Conservation (phyloP, 257 asterid species). For the Scutellaria baicalensis region DNA sequence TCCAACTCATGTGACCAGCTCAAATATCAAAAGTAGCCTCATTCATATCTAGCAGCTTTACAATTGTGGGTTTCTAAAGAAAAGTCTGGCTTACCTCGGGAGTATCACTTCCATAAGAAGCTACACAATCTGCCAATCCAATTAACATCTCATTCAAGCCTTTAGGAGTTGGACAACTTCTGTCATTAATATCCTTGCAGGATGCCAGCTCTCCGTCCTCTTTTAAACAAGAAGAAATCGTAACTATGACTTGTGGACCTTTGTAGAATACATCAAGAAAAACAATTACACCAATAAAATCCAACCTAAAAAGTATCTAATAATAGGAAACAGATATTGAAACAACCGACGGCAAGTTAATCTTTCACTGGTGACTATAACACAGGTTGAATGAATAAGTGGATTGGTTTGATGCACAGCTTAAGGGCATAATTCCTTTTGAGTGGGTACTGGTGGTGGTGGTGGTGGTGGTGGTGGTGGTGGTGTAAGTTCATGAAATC, state of each 20-base stretch:
- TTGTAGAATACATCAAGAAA: conserved; percentile 20
- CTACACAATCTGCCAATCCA: conserved; percentile 70
- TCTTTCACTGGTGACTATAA: neutral
- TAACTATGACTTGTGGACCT: conserved; percentile 74
- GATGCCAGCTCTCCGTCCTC: conserved; percentile 35
- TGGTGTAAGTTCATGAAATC: neutral
- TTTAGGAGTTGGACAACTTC: conserved; percentile 28
- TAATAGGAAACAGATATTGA: neutral
- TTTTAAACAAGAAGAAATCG: conserved; percentile 44
- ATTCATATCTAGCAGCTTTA: conserved; percentile 3
- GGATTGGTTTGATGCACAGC: neutral
- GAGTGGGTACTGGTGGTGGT: neutral
- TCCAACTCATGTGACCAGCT: neutral
- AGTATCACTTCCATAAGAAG: conserved; percentile 55
- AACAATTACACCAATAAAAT: conserved; percentile 11
- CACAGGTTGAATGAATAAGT: neutral
- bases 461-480: too few species aligned
- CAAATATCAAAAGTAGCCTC: neutral
- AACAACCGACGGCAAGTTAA: neutral
- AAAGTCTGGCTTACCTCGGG: conserved; percentile 43
- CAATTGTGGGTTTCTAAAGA: neutral
- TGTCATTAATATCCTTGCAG: conserved; percentile 22
- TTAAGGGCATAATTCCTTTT: neutral
- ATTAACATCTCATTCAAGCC: conserved; percentile 43
- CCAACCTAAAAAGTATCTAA: conserved; percentile 6